phyloP scores from a whole-genome alignment of 169 alveolate species.

The Hepatocystis sp. region DNA sequence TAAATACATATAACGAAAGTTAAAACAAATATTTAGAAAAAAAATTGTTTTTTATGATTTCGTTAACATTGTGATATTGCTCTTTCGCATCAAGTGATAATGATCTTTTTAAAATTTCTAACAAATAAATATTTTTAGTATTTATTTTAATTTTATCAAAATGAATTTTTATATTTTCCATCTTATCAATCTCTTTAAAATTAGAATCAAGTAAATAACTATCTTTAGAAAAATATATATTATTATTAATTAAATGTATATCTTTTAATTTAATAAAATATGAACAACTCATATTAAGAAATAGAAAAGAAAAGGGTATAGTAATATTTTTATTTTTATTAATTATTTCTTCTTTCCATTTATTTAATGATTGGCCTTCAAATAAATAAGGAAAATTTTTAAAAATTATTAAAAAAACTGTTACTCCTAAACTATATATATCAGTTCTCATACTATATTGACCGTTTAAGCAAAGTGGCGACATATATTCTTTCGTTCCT shows the following conservation, averaged over 20 bases:
- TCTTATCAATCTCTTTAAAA: conserved; percentile 57
- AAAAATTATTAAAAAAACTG: conserved; percentile 62
- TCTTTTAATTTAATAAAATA: conserved; percentile 63
- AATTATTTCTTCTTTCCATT: conserved; percentile 54
- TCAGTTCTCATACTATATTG: conserved; percentile 59
- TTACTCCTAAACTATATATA: conserved; percentile 63
- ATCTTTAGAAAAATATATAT: conserved; percentile 57
- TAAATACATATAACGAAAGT: neutral
- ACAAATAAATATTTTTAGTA: conserved; percentile 41
- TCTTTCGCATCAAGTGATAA: conserved; percentile 57
- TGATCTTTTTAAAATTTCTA: conserved; percentile 29
- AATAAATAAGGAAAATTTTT: conserved; percentile 59
- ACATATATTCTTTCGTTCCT: conserved; percentile 72
- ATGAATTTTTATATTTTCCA: conserved; percentile 37
- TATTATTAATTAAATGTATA: conserved; percentile 46
- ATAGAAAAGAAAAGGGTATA: conserved; percentile 63
- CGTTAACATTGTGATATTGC: conserved; percentile 38
- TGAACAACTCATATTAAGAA: conserved; percentile 53
- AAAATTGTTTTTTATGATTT: conserved; percentile 37
- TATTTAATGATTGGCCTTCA: conserved; percentile 22
- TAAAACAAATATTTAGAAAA: conserved; percentile 3
- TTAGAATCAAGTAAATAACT: conserved; percentile 44
- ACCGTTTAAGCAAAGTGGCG: conserved; percentile 62
- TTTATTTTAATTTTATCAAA: conserved; percentile 47
- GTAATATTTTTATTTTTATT: conserved; percentile 42